Base-by-base conservation (phyloP, 306 rosid species). In the Rosa persica region DNA sequence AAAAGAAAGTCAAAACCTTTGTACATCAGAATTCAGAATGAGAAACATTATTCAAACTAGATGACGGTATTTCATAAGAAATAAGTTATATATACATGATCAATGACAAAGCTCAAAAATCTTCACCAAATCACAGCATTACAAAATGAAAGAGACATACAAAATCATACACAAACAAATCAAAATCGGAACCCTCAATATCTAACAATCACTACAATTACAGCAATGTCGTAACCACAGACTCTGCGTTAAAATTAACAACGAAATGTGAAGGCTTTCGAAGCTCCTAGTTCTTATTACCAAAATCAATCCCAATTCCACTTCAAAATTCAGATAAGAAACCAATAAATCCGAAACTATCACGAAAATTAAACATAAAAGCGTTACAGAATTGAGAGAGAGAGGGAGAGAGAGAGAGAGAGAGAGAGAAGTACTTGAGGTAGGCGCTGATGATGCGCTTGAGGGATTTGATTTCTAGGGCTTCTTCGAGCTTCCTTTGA, bases 371-470 rank as follows among this genome's bases (percentile, higher is more conserved):
- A 5, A 46, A 54, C 0, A 8, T 43, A 20, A 8, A 48, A 57
- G 12, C 8, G 36, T 5, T 3, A 4, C 36, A 76, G 67, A 70
- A 54, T 22, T 64, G 44, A 78, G 46, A 22, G 68, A 42, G 16
- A 52, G 67, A 62, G 30, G 70, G 58, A 60, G 62, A 23, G 16
- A 47, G 44, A 78, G 46, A 22, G 68, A 42, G 16, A 52, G 67
- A 62, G 30, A 73, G 58, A 60, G 62, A 23, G 16, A 47, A 46
- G 11, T 91, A 95, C 98, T 95, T 95, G 88, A 95, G 97, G 60
- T 89, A 92, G 62, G 98, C 98, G 82, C 96, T 86, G 76, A 92
- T 64, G 82, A 95, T 95, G 77, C 98, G 98, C 78, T 93, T 67
- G 19, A 95, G 97, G 43, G 98, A 95, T 79, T 95, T 85, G 77